phyloP scores from a whole-genome alignment of 768 basidiomycete genomes.

The Russula olivacea region DNA sequence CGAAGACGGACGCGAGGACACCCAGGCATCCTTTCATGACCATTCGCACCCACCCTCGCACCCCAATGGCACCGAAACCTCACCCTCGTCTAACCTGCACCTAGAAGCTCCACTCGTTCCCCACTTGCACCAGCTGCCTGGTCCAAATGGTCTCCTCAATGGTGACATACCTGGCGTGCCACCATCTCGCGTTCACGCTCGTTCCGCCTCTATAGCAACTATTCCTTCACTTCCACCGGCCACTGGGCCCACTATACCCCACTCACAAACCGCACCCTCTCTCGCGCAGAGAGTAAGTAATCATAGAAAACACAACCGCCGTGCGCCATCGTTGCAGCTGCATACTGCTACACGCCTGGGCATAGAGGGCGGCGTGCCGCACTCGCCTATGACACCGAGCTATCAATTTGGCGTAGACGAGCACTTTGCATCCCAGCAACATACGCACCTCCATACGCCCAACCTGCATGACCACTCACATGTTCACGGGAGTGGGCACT shows the following conservation, averaged over 20 bases:
- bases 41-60: constrained; percentile 28
- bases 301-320: constrained; percentile 13
- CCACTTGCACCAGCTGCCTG: constrained; percentile 30
- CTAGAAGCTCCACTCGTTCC: background rate
- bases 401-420: constrained; percentile 52
- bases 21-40: constrained; percentile 25
- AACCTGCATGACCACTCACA: constrained; percentile 50
- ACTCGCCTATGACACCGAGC: constrained; percentile 59
- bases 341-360: constrained; percentile 9
- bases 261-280: constrained; percentile 17
- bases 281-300: background rate
- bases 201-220: constrained; percentile 25
- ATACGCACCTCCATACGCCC: constrained; percentile 31
- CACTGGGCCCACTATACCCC: constrained; percentile 28
- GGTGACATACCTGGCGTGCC: constrained; percentile 7
- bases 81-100: background rate
- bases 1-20: constrained; percentile 26
- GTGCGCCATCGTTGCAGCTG: constrained; percentile 23
- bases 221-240: constrained; percentile 22
- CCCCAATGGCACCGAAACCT: background rate
- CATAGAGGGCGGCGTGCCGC: constrained; percentile 24
- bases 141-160: constrained; percentile 26
- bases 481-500: constrained; percentile 36
- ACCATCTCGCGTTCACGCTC: constrained; percentile 25
- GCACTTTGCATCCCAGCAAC: constrained; percentile 45